Evolutionary conservation across 192 early-diverging fungal genomes (phyloP).

Genomic region (Rhizophlyctis rosea): DNA sequence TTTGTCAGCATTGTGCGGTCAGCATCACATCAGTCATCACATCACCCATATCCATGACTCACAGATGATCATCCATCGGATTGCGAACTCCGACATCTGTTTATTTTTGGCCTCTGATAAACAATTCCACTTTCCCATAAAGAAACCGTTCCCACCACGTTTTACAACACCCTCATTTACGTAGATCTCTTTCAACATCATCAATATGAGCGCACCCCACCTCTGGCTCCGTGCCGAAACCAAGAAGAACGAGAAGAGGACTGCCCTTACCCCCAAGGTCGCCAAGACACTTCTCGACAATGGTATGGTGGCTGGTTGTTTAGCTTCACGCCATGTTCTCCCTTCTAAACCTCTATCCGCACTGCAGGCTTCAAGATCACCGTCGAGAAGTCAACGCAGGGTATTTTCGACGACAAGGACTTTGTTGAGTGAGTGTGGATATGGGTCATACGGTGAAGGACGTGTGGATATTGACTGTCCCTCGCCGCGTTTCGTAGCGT

Average conservation of each 20-base stretch:
- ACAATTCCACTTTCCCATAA: no score
- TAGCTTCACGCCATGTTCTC: neutral
- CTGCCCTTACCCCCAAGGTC: slow-evolving; percentile 83
- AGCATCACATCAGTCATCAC: no score
- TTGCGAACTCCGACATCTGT: no score
- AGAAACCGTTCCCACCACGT: no score
- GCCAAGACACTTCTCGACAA: slow-evolving; percentile 75
- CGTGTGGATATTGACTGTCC: neutral
- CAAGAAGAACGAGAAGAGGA: slow-evolving; percentile 93
- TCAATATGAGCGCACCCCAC: slow-evolving; percentile 17
- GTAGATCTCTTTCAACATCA: neutral
- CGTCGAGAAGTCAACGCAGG: slow-evolving; percentile 75
- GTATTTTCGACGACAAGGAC: slow-evolving; percentile 89
- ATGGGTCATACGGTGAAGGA: neutral
- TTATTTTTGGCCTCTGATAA: no score
- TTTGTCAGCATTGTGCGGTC: no score
- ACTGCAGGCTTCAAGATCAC: slow-evolving; percentile 79
- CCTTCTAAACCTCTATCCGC: neutral
- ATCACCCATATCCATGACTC: no score
- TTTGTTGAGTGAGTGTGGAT: slow-evolving; percentile 61
- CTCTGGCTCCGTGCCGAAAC: slow-evolving; percentile 96
- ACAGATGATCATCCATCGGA: no score
- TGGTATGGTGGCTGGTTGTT: no score
- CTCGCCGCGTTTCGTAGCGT: slow-evolving; percentile 53
- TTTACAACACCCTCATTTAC: neutral